Evolutionary conservation across 805 yeast species (phyloP).

Genomic region (Ogataea allantospora): DNA sequence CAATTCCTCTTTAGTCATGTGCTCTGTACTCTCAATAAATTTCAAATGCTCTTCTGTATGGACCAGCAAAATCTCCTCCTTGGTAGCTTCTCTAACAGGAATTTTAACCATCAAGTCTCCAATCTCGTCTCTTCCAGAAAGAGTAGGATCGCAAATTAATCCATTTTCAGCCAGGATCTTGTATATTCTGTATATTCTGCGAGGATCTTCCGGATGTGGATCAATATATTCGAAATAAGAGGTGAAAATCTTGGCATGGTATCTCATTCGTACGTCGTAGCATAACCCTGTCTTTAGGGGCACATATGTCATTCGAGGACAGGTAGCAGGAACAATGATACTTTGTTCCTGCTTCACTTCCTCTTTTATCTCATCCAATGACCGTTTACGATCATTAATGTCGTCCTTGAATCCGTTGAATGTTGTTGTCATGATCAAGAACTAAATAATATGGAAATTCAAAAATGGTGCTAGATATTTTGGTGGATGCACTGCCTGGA

Average conservation of each 20-base stretch:
- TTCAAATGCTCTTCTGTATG: constrained; percentile 80
- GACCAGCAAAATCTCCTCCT: constrained; percentile 81
- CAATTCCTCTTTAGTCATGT: constrained; percentile 74
- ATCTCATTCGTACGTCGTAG: constrained; percentile 96
- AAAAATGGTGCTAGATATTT: not conserved
- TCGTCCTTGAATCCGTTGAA: constrained; percentile 1
- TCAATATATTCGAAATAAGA: constrained; percentile 92
- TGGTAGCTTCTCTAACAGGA: constrained; percentile 85
- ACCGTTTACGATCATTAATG: constrained; percentile 7
- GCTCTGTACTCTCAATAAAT: constrained; percentile 69
- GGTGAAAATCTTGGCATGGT: constrained; percentile 92
- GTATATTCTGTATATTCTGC: constrained; percentile 91
- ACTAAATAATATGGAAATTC: constrained; percentile 1
- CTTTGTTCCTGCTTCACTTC: constrained; percentile 6
- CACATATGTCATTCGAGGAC: constrained; percentile 67
- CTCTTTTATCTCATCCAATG: constrained; percentile 8
- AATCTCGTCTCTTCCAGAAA: constrained; percentile 68
- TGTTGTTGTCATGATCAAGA: constrained; percentile 1
- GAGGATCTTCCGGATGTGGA: constrained; percentile 98
- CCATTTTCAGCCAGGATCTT: constrained; percentile 94
- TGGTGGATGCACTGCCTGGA: constrained; percentile 14
- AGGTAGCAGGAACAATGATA: constrained; percentile 53
- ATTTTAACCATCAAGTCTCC: constrained; percentile 87
- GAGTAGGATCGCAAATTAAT: constrained; percentile 71
- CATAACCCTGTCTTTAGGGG: constrained; percentile 90